Conservation (phyloP, 768 basidiomycete species). For the Hygrophorus pudorinus region DNA sequence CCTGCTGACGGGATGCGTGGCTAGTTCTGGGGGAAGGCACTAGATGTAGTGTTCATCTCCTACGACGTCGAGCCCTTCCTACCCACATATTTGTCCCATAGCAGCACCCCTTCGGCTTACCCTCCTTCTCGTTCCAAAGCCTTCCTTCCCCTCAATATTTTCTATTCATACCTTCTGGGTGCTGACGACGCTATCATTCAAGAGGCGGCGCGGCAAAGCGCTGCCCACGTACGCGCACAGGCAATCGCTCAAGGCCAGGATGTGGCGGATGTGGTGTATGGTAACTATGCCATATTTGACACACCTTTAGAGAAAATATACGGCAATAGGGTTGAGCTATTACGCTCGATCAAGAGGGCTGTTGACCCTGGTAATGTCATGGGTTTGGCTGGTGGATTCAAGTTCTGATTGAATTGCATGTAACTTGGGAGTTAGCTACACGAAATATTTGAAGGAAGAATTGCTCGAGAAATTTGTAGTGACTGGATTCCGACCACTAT, state of each 20-base stretch:
- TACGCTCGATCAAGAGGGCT: slow-evolving; percentile 29
- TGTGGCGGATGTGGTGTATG: slow-evolving; percentile 33
- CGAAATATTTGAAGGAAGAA: too few relatives aligned
- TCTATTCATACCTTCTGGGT: slow-evolving; percentile 14
- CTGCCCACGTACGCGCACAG: slow-evolving; percentile 28
- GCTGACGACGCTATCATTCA: slow-evolving; percentile 22
- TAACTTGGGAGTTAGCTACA: too few relatives aligned
- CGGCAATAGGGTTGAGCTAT: slow-evolving; percentile 32
- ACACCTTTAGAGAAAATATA: slow-evolving; percentile 44
- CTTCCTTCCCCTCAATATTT: slow-evolving; percentile 20
- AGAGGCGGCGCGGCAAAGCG: slow-evolving; percentile 27
- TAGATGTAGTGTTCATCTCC: slow-evolving; percentile 24
- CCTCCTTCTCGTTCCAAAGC: slow-evolving; percentile 23
- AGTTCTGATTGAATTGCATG: slow-evolving; percentile 23
- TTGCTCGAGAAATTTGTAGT: too few relatives aligned
- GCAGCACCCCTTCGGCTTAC: slow-evolving; percentile 30
- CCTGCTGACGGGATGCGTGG: neutral
- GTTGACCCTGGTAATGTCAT: slow-evolving; percentile 54
- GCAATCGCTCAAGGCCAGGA: slow-evolving; percentile 30
- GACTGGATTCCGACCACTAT: too few relatives aligned
- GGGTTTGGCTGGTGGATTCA: slow-evolving; percentile 60
- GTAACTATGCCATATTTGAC: slow-evolving; percentile 48
- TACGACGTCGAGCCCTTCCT: slow-evolving; percentile 48
- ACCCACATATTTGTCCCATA: slow-evolving; percentile 28
- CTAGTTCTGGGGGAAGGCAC: slow-evolving; percentile 35